phyloP scores from a whole-genome alignment of 345 rosid species.

The Limnanthes douglasii region DNA sequence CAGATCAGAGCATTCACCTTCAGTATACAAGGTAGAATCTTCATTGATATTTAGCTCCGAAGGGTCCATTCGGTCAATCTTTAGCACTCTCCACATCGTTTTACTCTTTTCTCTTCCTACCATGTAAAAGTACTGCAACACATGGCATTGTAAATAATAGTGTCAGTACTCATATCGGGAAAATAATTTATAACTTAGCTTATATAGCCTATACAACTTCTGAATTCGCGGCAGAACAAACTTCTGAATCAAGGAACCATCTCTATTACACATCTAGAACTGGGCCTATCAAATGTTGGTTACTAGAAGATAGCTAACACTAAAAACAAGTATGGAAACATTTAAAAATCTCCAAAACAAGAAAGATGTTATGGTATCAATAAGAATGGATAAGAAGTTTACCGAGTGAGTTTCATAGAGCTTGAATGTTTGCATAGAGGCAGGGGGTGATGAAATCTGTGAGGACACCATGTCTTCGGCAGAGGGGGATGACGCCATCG shows the following conservation, averaged over 20 bases:
- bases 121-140: constrained; percentile 61
- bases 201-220: neutral
- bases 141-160: neutral
- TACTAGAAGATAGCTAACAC: neutral
- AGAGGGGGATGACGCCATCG: constrained; percentile 9
- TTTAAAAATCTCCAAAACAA: constrained; percentile 1
- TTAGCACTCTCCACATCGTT: constrained; percentile 65
- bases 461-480: constrained; percentile 7
- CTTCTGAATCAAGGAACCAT: neutral
- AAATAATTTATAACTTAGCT: no score
- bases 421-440: constrained; percentile 52
- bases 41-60: constrained; percentile 65
- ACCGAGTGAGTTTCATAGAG: constrained; percentile 81
- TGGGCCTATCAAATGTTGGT: neutral
- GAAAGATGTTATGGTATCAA: neutral
- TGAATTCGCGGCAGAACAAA: no score
- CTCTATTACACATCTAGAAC: neutral
- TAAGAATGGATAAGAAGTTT: neutral
- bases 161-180: no score
- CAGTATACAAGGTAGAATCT: constrained; percentile 63
- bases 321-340: constrained; percentile 4
- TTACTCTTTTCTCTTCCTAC: constrained; percentile 59
- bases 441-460: constrained; percentile 5
- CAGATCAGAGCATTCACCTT: constrained; percentile 58
- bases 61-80: constrained; percentile 59